Evolutionary conservation across 768 basidiomycete species (phyloP), one percentile per base, ranked within the genome.

Genomic region (Mycena venus): DNA sequence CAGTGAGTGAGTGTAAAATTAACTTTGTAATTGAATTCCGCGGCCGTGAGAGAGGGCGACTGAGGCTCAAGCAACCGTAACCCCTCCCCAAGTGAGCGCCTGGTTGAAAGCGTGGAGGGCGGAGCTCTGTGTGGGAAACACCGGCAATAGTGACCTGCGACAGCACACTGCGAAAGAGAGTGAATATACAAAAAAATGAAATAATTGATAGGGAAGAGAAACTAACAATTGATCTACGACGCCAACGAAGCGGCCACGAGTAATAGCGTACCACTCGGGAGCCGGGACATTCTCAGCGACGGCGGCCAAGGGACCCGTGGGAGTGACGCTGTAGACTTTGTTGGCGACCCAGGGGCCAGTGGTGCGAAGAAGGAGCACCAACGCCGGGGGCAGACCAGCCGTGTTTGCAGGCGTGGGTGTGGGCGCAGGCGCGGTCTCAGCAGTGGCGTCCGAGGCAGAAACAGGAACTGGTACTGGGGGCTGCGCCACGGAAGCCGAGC

Each of bases 141-240:
- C 64, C 64, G 49, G 21, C 51, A 49, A 66, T 66, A 11, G 64
- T 49, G 7, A 66, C 40, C 6, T 17, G 31, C 2, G 64, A 66
- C 2, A 66, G 36, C 10, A 49, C 64, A 29, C 64, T 25, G n/a
- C 8, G 32, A 66, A n/a, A 17, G 27, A 27, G 51, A 32, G n/a
- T 55, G 36, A 38, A 23, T 17, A 23, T n/a, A 65, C 3, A 9
- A 38, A 27, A 4, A 2, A 53, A 53, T 12, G 21, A 38, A 21
- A 38, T 38, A 6, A 38, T 7, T 38, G 36, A 38, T 7, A 38
- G 36, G 36, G 8, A 38, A 31, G 31, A 7, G 7, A 47, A 8
- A 47, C 62, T 29, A 9, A 63, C 62, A 31, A 63, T n/a, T 66
- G 64, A 38, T 66, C 64, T 14, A 66, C 47, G 25, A 71, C 56